Evolutionary conservation across 2,329 filamentous ascomycete species (phyloP).

Genomic region (Beauveria pseudobassiana): DNA sequence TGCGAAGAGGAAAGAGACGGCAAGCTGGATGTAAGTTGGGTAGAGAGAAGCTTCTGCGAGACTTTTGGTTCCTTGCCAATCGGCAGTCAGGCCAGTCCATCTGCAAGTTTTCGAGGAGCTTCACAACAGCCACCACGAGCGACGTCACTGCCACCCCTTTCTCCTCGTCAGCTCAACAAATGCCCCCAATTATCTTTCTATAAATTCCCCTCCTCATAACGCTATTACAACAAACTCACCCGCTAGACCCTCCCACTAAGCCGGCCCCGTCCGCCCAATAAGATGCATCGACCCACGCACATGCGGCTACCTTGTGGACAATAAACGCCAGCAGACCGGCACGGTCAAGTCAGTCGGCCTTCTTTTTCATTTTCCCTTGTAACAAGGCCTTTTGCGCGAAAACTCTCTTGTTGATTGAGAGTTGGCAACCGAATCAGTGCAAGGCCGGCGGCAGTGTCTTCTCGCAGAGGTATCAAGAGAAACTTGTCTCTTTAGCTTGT

Average conservation of each 20-base stretch:
- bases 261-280: slow-evolving; percentile 8
- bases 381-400: background rate
- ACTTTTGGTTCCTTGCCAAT: background rate
- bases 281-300: slow-evolving; percentile 12
- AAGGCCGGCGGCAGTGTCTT: background rate
- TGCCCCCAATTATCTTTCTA: background rate
- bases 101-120: background rate
- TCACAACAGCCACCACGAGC: background rate
- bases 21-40: background rate
- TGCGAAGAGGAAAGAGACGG: background rate
- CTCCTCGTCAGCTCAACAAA: slow-evolving; percentile 1
- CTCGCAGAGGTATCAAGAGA: background rate
- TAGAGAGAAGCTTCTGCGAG: background rate
- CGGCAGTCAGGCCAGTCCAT: background rate
- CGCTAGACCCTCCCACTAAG: slow-evolving; percentile 4
- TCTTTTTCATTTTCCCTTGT: background rate
- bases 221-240: background rate
- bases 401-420: background rate
- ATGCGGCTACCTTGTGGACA: slow-evolving; percentile 9
- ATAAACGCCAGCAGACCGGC: background rate
- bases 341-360: background rate
- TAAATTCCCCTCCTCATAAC: background rate
- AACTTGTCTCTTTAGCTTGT: background rate
- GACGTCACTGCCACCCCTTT: background rate
- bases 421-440: background rate